Evolutionary conservation across 2,329 filamentous ascomycete species (phyloP).

Genomic region (Elsinoe arachidis): DNA sequence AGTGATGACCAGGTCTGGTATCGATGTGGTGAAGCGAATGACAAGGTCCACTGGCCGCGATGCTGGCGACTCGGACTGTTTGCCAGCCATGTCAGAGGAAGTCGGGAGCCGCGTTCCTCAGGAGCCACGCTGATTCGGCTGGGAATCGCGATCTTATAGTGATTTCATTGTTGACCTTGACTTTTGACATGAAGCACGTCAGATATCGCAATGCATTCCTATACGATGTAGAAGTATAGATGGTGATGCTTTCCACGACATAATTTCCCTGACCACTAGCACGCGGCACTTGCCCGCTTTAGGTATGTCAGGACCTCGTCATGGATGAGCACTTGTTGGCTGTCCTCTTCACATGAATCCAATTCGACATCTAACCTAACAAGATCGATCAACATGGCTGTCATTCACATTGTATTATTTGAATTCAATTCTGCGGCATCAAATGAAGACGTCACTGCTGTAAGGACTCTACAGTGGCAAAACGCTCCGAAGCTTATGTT

Average conservation of each 20-base stretch:
- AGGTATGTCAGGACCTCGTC: neutral
- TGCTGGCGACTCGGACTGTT: neutral
- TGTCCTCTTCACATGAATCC: too few species aligned
- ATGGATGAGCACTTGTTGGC: too few species aligned
- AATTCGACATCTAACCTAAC: too few species aligned
- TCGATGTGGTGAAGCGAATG: slow-evolving; percentile 79
- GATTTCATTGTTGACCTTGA: neutral
- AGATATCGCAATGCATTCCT: neutral
- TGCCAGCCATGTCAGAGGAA: neutral
- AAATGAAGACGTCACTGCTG: slow-evolving; percentile 46
- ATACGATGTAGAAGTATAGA: neutral
- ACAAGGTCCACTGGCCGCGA: slow-evolving; percentile 58
- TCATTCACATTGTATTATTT: slow-evolving; percentile 62
- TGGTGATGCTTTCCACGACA: neutral
- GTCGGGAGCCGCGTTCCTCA: neutral
- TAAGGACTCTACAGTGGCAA: slow-evolving; percentile 29
- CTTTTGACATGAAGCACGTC: neutral
- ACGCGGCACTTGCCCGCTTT: neutral
- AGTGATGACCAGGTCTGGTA: slow-evolving; percentile 74
- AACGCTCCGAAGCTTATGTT: neutral
- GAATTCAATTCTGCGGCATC: slow-evolving; percentile 50
- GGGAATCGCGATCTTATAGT: too few species aligned
- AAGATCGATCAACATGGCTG: slow-evolving; percentile 42
- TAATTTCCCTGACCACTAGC: neutral
- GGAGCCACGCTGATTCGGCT: neutral